A percentile compares a stretch with the other conserved stretches of the same genome.
Conservation (phyloP, 768 basidiomycete species). For the Kockovaella imperatae region DNA sequence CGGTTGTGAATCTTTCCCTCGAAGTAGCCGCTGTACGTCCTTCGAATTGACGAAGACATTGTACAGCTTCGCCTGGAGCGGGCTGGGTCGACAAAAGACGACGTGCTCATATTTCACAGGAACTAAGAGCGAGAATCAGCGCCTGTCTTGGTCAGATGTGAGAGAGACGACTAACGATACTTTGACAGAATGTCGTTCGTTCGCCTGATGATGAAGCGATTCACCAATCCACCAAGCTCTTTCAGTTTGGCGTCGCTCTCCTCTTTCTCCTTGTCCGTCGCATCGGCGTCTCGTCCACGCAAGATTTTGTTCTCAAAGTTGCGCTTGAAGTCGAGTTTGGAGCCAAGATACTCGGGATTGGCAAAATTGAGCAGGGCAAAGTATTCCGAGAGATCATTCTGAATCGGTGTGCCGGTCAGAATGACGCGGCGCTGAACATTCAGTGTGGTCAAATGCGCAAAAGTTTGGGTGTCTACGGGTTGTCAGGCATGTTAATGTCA, state of each 20-base stretch:
- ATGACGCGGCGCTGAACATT: conserved; percentile 87
- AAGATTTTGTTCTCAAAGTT: conserved; percentile 90
- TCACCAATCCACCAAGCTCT: conserved; percentile 76
- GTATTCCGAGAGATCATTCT: conserved; percentile 92
- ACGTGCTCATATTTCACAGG: conserved; percentile 99
- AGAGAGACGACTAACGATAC: conserved; percentile 58
- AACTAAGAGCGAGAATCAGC: conserved; percentile 50
- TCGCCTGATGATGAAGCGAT: conserved; percentile 87
- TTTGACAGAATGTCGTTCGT: conserved; percentile 92
- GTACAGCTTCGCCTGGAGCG: conserved; percentile 77
- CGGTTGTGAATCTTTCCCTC: conserved; percentile 83
- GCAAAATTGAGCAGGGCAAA: conserved; percentile 89
- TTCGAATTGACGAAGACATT: conserved; percentile 85
- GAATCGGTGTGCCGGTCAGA: conserved; percentile 83
- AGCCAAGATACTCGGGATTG: conserved; percentile 80
- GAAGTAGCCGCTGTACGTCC: conserved; percentile 79
- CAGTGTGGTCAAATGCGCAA: conserved; percentile 69
- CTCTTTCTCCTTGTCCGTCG: conserved; percentile 68
- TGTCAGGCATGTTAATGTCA: conserved; percentile 4
- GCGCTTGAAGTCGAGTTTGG: conserved; percentile 84
- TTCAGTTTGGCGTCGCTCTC: conserved; percentile 81
- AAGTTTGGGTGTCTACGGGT: conserved; percentile 69
- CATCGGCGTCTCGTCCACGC: conserved; percentile 79
- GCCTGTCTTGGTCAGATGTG: neutral
- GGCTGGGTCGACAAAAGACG: conserved; percentile 80